Percentiles rank a stretch among this genome's conserved stretches.
phyloP scores from a whole-genome alignment of 2,329 filamentous ascomycete genomes.

The Phyllosticta citrichinensis region DNA sequence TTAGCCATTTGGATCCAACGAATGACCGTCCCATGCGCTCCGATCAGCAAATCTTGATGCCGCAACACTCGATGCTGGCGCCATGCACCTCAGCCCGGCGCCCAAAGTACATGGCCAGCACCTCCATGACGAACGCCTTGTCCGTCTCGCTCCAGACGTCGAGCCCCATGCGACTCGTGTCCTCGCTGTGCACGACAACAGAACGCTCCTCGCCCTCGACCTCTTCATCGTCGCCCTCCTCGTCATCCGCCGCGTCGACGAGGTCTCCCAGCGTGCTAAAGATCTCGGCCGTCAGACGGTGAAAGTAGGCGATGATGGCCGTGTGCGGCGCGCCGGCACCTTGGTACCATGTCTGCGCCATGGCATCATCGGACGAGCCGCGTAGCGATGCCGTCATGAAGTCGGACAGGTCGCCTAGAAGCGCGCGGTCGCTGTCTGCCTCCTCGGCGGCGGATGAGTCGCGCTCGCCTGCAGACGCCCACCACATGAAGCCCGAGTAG shows the following conservation, averaged over 20 bases:
- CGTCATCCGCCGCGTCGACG: conserved; percentile 40
- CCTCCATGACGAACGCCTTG: conserved; percentile 55
- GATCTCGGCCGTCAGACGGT: conserved; percentile 60
- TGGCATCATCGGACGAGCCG: conserved; percentile 31
- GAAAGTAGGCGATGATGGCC: conserved; percentile 70
- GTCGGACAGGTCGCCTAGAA: conserved; percentile 33
- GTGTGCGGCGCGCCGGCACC: conserved; percentile 45
- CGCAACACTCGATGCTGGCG: conserved; percentile 64
- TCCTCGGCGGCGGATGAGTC: conserved; percentile 45
- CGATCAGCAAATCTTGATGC: conserved; percentile 54
- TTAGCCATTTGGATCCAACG: no score
- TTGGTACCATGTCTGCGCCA: conserved; percentile 24
- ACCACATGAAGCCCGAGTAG: conserved; percentile 81
- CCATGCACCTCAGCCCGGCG: conserved; percentile 54
- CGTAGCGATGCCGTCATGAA: conserved; percentile 29
- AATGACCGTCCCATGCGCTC: neutral
- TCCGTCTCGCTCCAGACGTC: conserved; percentile 68
- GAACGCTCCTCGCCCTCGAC: conserved; percentile 15
- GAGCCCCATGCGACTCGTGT: conserved; percentile 62
- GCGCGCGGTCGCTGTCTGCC: conserved; percentile 38
- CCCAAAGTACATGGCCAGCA: conserved; percentile 56
- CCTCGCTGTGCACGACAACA: conserved; percentile 52
- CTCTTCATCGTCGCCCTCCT: conserved; percentile 30
- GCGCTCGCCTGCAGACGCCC: conserved; percentile 73
- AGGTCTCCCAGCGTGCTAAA: conserved; percentile 53